Conservation (phyloP, 1,284 basidiomycete species). For the Cryptococcus wingfieldii region DNA sequence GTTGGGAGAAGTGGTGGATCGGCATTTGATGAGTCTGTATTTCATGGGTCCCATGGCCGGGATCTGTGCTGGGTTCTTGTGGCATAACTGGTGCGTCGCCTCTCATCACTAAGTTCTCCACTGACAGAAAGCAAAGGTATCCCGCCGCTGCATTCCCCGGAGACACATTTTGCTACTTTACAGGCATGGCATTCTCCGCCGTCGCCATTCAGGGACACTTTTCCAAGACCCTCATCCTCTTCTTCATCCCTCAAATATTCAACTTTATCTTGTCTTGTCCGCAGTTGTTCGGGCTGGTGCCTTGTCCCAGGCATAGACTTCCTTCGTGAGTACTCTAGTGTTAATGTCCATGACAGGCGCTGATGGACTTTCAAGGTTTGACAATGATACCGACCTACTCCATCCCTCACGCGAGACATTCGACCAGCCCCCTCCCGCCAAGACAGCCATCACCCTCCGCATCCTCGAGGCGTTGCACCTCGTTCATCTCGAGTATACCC, state of each 20-base stretch:
- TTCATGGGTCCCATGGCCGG: constrained; percentile 93
- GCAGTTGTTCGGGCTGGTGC: constrained; percentile 88
- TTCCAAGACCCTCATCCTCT: constrained; percentile 90
- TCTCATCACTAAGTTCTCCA: constrained; percentile 16
- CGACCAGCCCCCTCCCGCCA: constrained; percentile 53
- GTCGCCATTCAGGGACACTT: constrained; percentile 96
- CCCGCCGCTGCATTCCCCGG: constrained; percentile 92
- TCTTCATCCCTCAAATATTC: constrained; percentile 97
- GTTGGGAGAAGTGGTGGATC: constrained; percentile 70
- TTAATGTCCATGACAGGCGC: background rate
- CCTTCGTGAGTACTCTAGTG: constrained; percentile 61
- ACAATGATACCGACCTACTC: constrained; percentile 65
- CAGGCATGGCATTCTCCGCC: constrained; percentile 95
- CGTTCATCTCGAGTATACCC: constrained; percentile 60
- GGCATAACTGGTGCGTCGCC: constrained; percentile 79
- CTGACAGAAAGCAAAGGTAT: constrained; percentile 61
- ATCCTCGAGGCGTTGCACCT: constrained; percentile 61
- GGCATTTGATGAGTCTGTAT: constrained; percentile 91
- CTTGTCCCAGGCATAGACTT: constrained; percentile 88
- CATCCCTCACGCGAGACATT: constrained; percentile 68
- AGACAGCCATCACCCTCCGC: constrained; percentile 57
- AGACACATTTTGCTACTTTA: constrained; percentile 96
- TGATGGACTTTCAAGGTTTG: constrained; percentile 57
- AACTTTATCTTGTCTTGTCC: constrained; percentile 94
- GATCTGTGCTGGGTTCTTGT: constrained; percentile 81